A percentile compares a stretch with the other conserved stretches of the same genome.
phyloP scores from a whole-genome alignment of 2,329 filamentous ascomycete species.

The Neoscytalidium dimidiatum region DNA sequence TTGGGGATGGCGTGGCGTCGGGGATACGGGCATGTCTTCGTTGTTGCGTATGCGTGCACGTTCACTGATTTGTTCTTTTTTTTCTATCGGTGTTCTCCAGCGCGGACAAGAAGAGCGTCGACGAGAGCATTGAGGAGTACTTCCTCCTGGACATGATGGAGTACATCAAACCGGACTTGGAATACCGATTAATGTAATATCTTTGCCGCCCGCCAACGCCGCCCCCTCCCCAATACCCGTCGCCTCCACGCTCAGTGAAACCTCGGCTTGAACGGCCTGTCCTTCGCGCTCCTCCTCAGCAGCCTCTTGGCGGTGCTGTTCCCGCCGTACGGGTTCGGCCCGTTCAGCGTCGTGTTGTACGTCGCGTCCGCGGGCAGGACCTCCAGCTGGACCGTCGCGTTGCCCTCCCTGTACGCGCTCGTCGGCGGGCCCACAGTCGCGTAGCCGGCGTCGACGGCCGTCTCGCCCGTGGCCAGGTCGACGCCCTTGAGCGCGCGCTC shows the following conservation, averaged over 20 bases:
- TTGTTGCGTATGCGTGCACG: not conserved
- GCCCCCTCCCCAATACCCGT: not conserved
- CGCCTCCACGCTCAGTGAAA: conserved; percentile 1
- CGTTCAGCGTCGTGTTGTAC: conserved; percentile 50
- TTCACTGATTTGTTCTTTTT: not conserved
- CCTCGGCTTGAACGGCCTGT: conserved; percentile 15
- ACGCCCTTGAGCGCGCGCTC: conserved; percentile 49
- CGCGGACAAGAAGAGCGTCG: not conserved
- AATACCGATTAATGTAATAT: not conserved
- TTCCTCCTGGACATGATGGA: conserved; percentile 1
- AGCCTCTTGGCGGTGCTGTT: not conserved
- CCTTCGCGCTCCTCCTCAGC: not conserved
- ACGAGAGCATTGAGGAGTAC: not conserved
- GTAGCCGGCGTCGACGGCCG: conserved; percentile 30
- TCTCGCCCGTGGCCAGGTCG: conserved; percentile 54
- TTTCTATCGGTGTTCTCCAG: not conserved
- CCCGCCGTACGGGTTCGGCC: conserved; percentile 35
- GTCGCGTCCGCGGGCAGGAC: conserved; percentile 47
- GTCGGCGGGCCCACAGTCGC: conserved; percentile 37
- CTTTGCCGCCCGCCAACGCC: too few relatives aligned
- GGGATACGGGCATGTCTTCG: too few relatives aligned
- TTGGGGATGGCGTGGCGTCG: too few relatives aligned
- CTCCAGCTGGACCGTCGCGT: conserved; percentile 48
- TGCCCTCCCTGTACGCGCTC: conserved; percentile 46
- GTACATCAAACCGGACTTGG: not conserved